Base-by-base conservation (phyloP, 352 stramenopile genomes). In the Globisporangium barbulae region DNA sequence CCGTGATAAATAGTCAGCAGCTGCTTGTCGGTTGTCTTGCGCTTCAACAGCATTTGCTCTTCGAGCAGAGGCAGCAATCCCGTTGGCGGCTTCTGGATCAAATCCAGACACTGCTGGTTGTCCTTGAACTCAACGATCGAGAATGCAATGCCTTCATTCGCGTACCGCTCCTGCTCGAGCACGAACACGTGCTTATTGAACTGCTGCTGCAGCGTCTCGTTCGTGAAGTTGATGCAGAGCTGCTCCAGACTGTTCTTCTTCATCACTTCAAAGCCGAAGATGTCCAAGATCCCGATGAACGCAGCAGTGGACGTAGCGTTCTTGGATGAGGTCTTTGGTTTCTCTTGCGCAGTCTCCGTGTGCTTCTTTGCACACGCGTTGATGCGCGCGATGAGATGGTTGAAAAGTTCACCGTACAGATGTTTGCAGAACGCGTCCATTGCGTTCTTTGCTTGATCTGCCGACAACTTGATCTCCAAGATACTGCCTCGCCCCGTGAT, bases 191-290 rank as follows among this genome's bases (percentile, higher is more conserved):
- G 85, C 53, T 89, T 84, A 69, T 96, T 97, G 68, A 97, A 97
- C 56, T 94, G 88, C 62, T 94, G 86, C 61, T 96, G 89, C 7
- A 97, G 71, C 39, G 82, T 95, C 70, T 97, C 89, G 70, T 97
- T 97, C 28, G 87, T 93, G 61, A 95, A 97, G 63, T 97, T 97
- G 73, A 97, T 97, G 62, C 89, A 95, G 5, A 97, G 67, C 56
- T 97, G 90, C 69, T 97, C 89, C 12, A 97, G 74, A 41, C 80
- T 94, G 73, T 97, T 97, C 45, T 73, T 78, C 55, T 86, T 71
- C 83, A 97, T 93, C 21, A 90, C 86, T 64, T 97, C 90, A 62
- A 97, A 97, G 10, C 90, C 90, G 65, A 97, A 97, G 47, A 97
- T 97, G 65, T 97, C 90, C 17, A 97, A 72, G 30, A 97, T 94